These are phyloP conservation scores for Puccinia coronata DNA, from an alignment of 1,284 basidiomycete genomes.

Conservation along the genomic window DNA sequence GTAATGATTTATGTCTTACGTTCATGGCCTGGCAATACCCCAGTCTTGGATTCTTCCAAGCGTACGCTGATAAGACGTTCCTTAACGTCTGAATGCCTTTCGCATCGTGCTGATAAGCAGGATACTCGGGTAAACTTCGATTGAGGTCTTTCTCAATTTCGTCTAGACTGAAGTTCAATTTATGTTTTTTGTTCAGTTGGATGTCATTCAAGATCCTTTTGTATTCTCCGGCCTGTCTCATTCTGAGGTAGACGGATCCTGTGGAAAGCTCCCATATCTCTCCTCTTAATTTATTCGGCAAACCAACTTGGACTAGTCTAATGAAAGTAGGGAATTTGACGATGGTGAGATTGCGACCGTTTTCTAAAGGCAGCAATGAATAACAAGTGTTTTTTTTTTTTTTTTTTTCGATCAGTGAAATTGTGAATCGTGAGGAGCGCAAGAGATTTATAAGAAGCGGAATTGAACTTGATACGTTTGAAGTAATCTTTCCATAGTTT, in stretches of 20 bases:
- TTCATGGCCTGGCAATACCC: conserved; percentile 60
- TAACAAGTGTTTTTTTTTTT: no score
- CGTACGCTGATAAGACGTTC: conserved; percentile 92
- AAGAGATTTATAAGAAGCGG: not conserved
- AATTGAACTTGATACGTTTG: conserved; percentile 62
- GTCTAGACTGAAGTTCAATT: conserved; percentile 85
- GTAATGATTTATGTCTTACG: not conserved
- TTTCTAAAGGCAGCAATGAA: conserved; percentile 63
- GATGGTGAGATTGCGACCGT: conserved; percentile 86
- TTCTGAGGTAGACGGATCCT: conserved; percentile 84
- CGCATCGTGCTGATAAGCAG: conserved; percentile 79
- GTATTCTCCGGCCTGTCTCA: conserved; percentile 82
- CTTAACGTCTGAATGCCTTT: conserved; percentile 81
- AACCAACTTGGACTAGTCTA: conserved; percentile 90
- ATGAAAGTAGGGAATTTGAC: conserved; percentile 95
- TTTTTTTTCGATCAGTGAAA: conserved; percentile 27
- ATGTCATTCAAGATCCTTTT: conserved; percentile 76
- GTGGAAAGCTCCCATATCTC: conserved; percentile 99
- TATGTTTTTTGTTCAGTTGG: conserved; percentile 63
- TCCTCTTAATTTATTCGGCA: conserved; percentile 90
- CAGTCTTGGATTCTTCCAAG: conserved; percentile 89
- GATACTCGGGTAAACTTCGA: conserved; percentile 72
- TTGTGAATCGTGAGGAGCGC: not conserved
- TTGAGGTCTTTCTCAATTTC: conserved; percentile 99
- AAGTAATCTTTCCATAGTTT: conserved; percentile 95